Base-by-base conservation (phyloP, 2,329 filamentous ascomycete species). In the Trichoderma sp. region DNA sequence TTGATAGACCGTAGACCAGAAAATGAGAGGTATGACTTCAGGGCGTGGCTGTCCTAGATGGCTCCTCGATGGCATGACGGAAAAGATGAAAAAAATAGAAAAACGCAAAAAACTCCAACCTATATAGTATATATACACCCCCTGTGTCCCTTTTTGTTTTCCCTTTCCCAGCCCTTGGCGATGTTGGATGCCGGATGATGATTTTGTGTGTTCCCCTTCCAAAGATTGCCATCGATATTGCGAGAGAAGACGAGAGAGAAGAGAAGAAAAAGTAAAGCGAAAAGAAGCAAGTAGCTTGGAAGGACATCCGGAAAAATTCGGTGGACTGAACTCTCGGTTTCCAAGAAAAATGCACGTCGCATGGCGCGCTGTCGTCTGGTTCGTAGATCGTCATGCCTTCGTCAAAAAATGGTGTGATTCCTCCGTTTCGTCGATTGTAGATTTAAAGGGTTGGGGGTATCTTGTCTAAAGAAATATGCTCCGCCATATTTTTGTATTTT, bases 311-410 rank as follows among this genome's bases (percentile, higher is more conserved):
- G 59, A 59, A 23, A 58, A 55, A 23, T 61, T 34, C 34, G 71
- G 15, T 61, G 32, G 55, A 47, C 23, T 50, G 59, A 70, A 36
- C 28, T 36, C 63, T 59, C 12, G 36, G 30, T 53, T 34, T 61
- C 66, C 55, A 32, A 59, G 55, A n/a, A 32, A 67, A 50, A 47
- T 68, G 53, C 65, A 61, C 36, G 36, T 62, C n/a, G 43, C 39
- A 20, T 68, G 39, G 66, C 36, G 39, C 30, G 66, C 57, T 68
- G 57, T 50, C 66, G 66, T 61, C 66, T 62, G 66, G 55, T 68
- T 70, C 71, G 71, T 70, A 70, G 67, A 64, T 72, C 53, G 39
- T 71, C 62, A 72, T 58, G 50, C 53, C 68, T 67, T 70, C 71
- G 30, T 61, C 68, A 39, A 53, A 58, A 58, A 58, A 67, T 58